Evolutionary conservation across 2,329 filamentous ascomycete genomes (phyloP), one percentile per base, ranked within the genome.

Genomic region (Lecanicillium sp.): DNA sequence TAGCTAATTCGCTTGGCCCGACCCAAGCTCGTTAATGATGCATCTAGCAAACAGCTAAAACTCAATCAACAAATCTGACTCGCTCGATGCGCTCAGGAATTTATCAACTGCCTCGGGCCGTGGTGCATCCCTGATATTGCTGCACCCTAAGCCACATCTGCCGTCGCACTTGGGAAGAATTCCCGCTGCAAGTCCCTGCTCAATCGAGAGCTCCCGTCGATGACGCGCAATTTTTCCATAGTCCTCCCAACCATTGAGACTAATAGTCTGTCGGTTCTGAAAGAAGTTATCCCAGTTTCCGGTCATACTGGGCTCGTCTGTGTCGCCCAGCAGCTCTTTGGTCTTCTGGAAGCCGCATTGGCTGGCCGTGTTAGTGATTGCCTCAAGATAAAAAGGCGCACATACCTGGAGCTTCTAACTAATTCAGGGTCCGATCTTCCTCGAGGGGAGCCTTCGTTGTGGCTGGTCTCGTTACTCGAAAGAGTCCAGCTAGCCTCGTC

Each of bases 151-250:
- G 5, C 10, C 37, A 12, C 45, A 48, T 1, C 4, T 20, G 4
- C 37, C 37, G 9, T 29, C 45, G 9, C 45, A 48, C 8, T 21
- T 20, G 4, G 44, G 44, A 15, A 48, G 10, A 5, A 29, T 29
- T 29, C 37, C 45, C 5, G 40, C 15, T 2, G 37, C 21, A 12
- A 36, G 12, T 23, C 29, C 45, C 36, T 48, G 45, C n/a, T 14
- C 3, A 5, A 12, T 6, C 21, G 29, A 27, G 2, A 48, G 37
- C 29, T 48, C 29, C 5, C 37, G 23, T 15, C 37, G 37, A 7
- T 48, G 45, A 8, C 24, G 15, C 5, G 37, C 37, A 35, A 48
- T 29, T 11, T 15, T 35, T 3, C 23, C 45, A 15, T 48, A 48
- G 3, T 21, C 10, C 1, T 14, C 17, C 37, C 45, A 48, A 6